Base-by-base conservation (phyloP, 2,329 filamentous ascomycete genomes). In the Cladosporium colombiae region DNA sequence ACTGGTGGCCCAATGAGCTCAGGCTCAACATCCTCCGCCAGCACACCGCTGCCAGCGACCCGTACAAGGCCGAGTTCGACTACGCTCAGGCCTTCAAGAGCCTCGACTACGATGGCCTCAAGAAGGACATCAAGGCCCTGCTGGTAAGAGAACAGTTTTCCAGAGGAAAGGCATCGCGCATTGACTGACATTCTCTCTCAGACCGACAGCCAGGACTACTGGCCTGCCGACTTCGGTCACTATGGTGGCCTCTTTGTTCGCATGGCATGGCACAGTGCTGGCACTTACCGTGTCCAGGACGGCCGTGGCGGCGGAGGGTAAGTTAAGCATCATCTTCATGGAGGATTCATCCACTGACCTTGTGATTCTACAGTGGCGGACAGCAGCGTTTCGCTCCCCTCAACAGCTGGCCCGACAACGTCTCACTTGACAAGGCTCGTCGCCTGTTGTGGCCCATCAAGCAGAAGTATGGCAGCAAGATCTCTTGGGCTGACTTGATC, bases 401-500 rank as follows among this genome's bases (percentile, higher is more conserved):
- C 75, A 92, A 92, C 85, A 88, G 87, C 82, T 93, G 90, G 90
- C 90, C 90, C 50, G 90, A 93, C 80, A 93, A 93, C 71, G 88
- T 87, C 74, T 88, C 83, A 72, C 85, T 93, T 63, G 90, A 93
- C 85, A 93, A 93, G 85, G 90, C 90, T 35, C 90, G 90, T 65
- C 89, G 90, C 69, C 85, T 93, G 65, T 81, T 93, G 50, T 92
- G 89, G 88, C 90, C 90, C 65, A 88, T 93, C 81, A 93, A 93
- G 86, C 89, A 91, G 72, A 93, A 93, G 84, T 93, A 93, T 70
- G 90, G 90, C 77, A 87, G 87, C 83, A 91, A 91, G 82, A 90
- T 93, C 78, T 92, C 90, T 0, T 93, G 90, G 90, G 88, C 90
- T 27, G 90, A 93, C 75, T 79, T 93, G 66, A 75, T 89, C 49